These are phyloP conservation scores for Rhodotorula sp. DNA, from an alignment of 1,284 basidiomycete genomes.

Conservation along the genomic window DNA sequence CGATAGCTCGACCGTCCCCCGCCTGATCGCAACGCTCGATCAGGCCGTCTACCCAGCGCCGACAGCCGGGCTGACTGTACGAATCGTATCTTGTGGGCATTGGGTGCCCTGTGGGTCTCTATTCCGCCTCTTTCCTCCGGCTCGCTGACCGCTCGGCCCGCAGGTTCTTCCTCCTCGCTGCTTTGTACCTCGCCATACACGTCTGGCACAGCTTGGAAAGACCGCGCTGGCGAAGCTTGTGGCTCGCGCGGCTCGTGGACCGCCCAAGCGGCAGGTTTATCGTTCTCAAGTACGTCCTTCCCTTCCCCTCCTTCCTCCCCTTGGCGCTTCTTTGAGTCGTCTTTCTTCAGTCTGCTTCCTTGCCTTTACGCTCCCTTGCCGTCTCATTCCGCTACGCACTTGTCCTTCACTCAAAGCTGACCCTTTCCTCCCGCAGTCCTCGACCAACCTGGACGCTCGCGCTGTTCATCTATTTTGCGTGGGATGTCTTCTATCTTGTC, in stretches of 20 bases:
- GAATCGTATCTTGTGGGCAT: background rate
- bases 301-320: background rate
- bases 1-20: background rate
- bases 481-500: background rate
- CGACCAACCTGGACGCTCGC: background rate
- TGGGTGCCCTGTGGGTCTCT: background rate
- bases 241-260: background rate
- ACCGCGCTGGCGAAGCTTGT: background rate
- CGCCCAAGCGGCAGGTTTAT: conserved; percentile 5
- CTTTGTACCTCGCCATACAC: background rate
- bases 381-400: too few relatives aligned
- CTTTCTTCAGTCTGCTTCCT: background rate
- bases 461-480: background rate
- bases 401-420: background rate
- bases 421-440: background rate
- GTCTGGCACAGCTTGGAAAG: background rate
- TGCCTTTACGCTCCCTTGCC: background rate
- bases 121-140: too few relatives aligned
- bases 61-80: background rate
- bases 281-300: conserved; percentile 5
- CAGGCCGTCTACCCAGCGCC: background rate
- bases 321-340: background rate
- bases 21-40: background rate
- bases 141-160: background rate
- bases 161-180: background rate